Base-by-base conservation (phyloP, 129 eudicot species). In the Flaveria brownii region DNA sequence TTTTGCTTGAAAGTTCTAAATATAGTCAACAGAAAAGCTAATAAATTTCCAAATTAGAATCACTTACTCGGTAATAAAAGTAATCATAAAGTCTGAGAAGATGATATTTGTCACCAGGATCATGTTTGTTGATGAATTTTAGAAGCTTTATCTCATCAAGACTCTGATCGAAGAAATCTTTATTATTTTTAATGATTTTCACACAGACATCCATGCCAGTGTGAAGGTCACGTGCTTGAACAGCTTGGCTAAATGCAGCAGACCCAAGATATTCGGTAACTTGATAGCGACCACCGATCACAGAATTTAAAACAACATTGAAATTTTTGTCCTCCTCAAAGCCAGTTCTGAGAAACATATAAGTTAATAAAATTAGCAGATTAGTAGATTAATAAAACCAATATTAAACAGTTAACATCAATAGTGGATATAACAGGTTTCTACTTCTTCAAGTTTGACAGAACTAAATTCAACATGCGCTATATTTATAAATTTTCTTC, bases 201-300 rank as follows among this genome's bases (percentile, higher is more conserved):
- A 95, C 95, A 76, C 99, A 95, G 10, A 95, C 99, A 79, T 95
- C 99, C 99, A 95, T 87, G 85, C 99, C 99, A 23, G 96, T 89
- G 72, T 95, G 97, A 71, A 95, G 89, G 71, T 95, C 99, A 82
- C 88, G 99, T 25, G 99, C 99, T 85, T 95, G 97, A 82, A 95
- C 88, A 78, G 99, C 99, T 88, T 95, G 91, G 80, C 99, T 95
- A 50, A 95, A 95, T 77, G 99, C 99, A 82, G 99, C 99, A 16
- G 99, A 95, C 65, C 97, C 99, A 69, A 95, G 99, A 88, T 91
- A 95, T 80, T 95, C 99, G 6, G 99, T 95, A 52, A 95, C 99
- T 85, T 95, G 97, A 86, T 95, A 95, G 9, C 99, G 91, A 33
- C 99, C 99, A 68, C 96, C 99, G 51, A 95, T 76, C 74, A 95